Percentiles rank a stretch among this genome's conserved stretches.
phyloP scores from a whole-genome alignment of 2,329 filamentous ascomycete genomes.

The Myriangium duriaei region DNA sequence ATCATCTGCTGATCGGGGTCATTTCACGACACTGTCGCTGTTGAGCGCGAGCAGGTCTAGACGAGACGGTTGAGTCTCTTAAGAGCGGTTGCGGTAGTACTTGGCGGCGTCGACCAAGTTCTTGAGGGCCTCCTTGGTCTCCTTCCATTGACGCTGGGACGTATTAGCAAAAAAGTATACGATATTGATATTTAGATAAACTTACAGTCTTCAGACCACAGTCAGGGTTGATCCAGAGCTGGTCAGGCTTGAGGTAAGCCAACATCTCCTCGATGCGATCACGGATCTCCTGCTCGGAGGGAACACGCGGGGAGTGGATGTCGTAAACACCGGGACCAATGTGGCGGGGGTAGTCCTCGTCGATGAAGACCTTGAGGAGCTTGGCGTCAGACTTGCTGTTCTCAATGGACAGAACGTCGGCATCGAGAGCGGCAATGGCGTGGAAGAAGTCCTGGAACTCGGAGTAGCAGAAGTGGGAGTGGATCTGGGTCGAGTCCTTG shows the following conservation, averaged over 20 bases:
- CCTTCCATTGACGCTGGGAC: constrained; percentile 68
- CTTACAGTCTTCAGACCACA: constrained; percentile 84
- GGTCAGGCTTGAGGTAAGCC: constrained; percentile 84
- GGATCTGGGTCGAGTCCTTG: constrained; percentile 92
- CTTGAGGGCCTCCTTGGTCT: constrained; percentile 89
- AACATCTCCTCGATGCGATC: constrained; percentile 97
- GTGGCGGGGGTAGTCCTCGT: constrained; percentile 93
- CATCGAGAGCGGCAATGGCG: constrained; percentile 94
- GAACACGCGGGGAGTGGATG: constrained; percentile 98
- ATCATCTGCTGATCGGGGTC: no score
- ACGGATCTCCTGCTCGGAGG: constrained; percentile 96
- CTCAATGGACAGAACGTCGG: constrained; percentile 97
- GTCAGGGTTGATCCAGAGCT: constrained; percentile 99
- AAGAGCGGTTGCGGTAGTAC: constrained; percentile 80
- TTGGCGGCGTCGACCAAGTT: constrained; percentile 99
- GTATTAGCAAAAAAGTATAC: background rate
- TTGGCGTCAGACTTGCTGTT: constrained; percentile 99
- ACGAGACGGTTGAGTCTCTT: constrained; percentile 32
- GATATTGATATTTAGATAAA: background rate
- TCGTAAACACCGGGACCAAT: constrained; percentile 99
- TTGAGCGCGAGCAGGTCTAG: constrained; percentile 10
- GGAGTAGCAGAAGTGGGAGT: constrained; percentile 99
- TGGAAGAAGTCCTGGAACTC: constrained; percentile 99
- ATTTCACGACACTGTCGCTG: constrained; percentile 17
- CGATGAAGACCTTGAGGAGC: constrained; percentile 96